phyloP scores from a whole-genome alignment of 306 rosid genomes.

The Cicer cuneatum region DNA sequence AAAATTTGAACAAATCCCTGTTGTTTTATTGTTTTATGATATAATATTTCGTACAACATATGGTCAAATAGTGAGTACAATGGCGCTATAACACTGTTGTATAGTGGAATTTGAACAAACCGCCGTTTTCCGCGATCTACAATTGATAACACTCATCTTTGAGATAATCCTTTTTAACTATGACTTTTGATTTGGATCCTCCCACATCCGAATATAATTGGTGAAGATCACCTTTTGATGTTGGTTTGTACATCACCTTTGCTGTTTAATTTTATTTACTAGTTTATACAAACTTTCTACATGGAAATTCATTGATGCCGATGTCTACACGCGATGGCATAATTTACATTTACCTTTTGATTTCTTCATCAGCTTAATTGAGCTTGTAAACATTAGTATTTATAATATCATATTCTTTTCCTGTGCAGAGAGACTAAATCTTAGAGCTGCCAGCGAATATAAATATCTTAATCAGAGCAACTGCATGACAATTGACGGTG shows the following conservation, averaged over 20 bases:
- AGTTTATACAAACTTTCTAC: slow-evolving; percentile 32
- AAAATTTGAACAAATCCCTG: no score
- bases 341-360: slow-evolving; percentile 25
- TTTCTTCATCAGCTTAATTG: slow-evolving; percentile 24
- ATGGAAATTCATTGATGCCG: slow-evolving; percentile 14
- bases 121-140: no score
- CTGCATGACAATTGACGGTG: slow-evolving; percentile 74
- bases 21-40: no score
- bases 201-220: neutral
- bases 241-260: slow-evolving; percentile 3
- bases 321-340: slow-evolving; percentile 16
- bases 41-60: no score
- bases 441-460: slow-evolving; percentile 74
- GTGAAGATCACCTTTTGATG: neutral
- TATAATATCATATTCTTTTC: slow-evolving; percentile 32
- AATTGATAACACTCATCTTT: neutral
- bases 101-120: no score
- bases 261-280: slow-evolving; percentile 29
- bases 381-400: slow-evolving; percentile 25
- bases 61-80: no score
- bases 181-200: slow-evolving; percentile 18
- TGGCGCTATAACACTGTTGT: no score
- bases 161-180: slow-evolving; percentile 20
- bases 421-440: slow-evolving; percentile 75
- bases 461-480: slow-evolving; percentile 89